phyloP scores from a whole-genome alignment of 352 stramenopile species.

The Phytopythium boreale region DNA sequence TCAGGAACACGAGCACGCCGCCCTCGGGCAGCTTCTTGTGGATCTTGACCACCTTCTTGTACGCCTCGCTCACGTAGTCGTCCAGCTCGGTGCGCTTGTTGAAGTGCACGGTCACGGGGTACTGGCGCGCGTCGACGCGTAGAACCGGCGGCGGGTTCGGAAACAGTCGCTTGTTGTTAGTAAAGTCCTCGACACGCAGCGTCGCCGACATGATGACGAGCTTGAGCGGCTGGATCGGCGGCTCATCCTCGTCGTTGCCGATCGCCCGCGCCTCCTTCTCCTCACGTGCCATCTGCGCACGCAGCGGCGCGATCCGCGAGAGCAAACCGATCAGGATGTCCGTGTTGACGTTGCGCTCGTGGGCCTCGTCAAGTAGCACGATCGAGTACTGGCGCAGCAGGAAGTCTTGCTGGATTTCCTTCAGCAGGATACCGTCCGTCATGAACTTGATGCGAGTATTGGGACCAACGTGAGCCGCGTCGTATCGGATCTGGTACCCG shows the following conservation, averaged over 20 bases:
- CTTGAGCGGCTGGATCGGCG: slow-evolving; percentile 72
- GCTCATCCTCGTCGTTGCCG: slow-evolving; percentile 13
- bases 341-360: slow-evolving; percentile 96
- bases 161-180: slow-evolving; percentile 93
- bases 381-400: slow-evolving; percentile 78
- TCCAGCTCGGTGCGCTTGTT: slow-evolving; percentile 97
- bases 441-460: slow-evolving; percentile 98
- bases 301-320: slow-evolving; percentile 91
- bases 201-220: slow-evolving; percentile 98
- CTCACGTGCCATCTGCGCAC: slow-evolving; percentile 83
- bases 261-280: slow-evolving; percentile 60
- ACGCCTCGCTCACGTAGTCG: slow-evolving; percentile 95
- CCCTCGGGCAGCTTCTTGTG: slow-evolving; percentile 96
- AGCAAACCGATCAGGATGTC: slow-evolving; percentile 97
- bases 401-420: slow-evolving; percentile 93
- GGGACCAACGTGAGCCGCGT: slow-evolving; percentile 89
- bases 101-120: slow-evolving; percentile 98
- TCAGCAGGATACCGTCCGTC: slow-evolving; percentile 99
- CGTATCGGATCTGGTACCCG: slow-evolving; percentile 98
- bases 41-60: slow-evolving; percentile 97
- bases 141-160: slow-evolving; percentile 89
- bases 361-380: slow-evolving; percentile 93
- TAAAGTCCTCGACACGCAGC: slow-evolving; percentile 97
- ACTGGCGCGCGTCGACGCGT: slow-evolving; percentile 93
- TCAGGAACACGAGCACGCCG: slow-evolving; percentile 98